Conservation (phyloP, 2,329 filamentous ascomycete genomes). For the Alternaria angustiovoidea region DNA sequence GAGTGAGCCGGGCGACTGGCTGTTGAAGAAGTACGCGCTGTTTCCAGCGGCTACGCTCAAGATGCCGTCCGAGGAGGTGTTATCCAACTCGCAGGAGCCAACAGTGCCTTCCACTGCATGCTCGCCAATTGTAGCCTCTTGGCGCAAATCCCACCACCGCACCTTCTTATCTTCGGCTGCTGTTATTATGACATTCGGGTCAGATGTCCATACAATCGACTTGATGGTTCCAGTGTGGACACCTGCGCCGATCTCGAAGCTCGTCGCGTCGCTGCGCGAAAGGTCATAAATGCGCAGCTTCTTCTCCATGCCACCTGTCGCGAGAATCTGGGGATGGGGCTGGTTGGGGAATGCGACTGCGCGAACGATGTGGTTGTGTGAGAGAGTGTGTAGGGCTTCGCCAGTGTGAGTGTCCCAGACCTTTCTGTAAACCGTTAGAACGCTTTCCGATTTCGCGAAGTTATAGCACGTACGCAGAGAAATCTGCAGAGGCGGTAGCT, state of each 20-base stretch:
- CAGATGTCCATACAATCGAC: slow-evolving; percentile 91
- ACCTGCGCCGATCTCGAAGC: slow-evolving; percentile 87
- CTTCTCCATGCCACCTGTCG: slow-evolving; percentile 95
- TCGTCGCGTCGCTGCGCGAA: slow-evolving; percentile 63
- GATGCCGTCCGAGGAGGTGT: slow-evolving; percentile 70
- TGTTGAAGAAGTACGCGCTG: slow-evolving; percentile 90
- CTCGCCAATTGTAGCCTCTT: slow-evolving; percentile 76
- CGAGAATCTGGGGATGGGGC: slow-evolving; percentile 78
- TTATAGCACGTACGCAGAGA: slow-evolving; percentile 75
- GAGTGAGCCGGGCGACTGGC: slow-evolving; percentile 69
- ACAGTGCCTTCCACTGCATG: slow-evolving; percentile 84
- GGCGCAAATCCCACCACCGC: slow-evolving; percentile 91
- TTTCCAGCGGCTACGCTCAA: slow-evolving; percentile 94
- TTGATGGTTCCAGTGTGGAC: slow-evolving; percentile 91
- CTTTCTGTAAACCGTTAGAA: slow-evolving; percentile 67
- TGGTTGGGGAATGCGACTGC: slow-evolving; percentile 84
- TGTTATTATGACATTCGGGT: slow-evolving; percentile 88
- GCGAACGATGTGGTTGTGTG: slow-evolving; percentile 94
- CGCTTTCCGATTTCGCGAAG: background rate
- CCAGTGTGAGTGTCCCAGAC: slow-evolving; percentile 98
- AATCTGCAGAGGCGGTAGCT: slow-evolving; percentile 94
- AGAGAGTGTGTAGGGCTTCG: slow-evolving; percentile 83
- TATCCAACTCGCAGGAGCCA: slow-evolving; percentile 86
- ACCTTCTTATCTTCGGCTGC: slow-evolving; percentile 90
- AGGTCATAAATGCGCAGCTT: slow-evolving; percentile 95